A percentile compares a stretch with the other conserved stretches of the same genome.
These are phyloP conservation scores for Hygrophorus russula DNA, from an alignment of 768 basidiomycete species.

Conservation along the genomic window DNA sequence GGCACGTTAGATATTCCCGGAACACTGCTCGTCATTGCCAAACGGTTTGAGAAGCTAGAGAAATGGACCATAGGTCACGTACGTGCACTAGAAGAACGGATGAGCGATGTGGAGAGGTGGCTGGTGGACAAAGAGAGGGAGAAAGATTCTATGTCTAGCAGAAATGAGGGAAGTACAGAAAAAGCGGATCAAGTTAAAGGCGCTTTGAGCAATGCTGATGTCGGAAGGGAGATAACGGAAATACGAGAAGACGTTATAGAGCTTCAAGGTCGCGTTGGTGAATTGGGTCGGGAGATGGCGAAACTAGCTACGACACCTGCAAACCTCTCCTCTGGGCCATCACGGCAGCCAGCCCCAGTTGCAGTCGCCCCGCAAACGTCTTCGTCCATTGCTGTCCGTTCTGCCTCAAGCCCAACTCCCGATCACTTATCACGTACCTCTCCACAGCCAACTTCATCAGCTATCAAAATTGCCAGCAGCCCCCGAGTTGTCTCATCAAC, in stretches of 20 bases:
- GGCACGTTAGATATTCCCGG: conserved; percentile 67
- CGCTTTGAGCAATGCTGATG: conserved; percentile 10
- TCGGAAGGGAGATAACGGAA: conserved; percentile 33
- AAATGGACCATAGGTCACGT: conserved; percentile 87
- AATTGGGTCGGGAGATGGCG: conserved; percentile 74
- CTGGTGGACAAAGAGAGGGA: conserved; percentile 76
- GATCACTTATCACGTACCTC: conserved; percentile 9
- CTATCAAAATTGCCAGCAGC: conserved; percentile 17
- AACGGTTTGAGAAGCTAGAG: conserved; percentile 81
- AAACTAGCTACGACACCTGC: conserved; percentile 44
- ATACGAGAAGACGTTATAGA: conserved; percentile 63
- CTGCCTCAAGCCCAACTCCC: neutral
- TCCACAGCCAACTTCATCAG: conserved; percentile 14
- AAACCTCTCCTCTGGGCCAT: conserved; percentile 41
- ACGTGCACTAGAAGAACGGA: conserved; percentile 80
- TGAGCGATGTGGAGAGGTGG: conserved; percentile 89
- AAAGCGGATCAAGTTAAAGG: conserved; percentile 5
- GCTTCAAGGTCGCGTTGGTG: conserved; percentile 62
- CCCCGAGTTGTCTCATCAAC: conserved; percentile 29
- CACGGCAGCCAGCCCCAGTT: conserved; percentile 34
- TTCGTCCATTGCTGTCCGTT: conserved; percentile 30
- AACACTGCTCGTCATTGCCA: conserved; percentile 64
- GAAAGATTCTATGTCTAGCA: conserved; percentile 22
- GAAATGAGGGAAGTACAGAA: conserved; percentile 9
- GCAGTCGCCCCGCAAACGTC: conserved; percentile 33